Evolutionary conservation across 768 basidiomycete species (phyloP).

Genomic region (Boletus rubroflammeus): DNA sequence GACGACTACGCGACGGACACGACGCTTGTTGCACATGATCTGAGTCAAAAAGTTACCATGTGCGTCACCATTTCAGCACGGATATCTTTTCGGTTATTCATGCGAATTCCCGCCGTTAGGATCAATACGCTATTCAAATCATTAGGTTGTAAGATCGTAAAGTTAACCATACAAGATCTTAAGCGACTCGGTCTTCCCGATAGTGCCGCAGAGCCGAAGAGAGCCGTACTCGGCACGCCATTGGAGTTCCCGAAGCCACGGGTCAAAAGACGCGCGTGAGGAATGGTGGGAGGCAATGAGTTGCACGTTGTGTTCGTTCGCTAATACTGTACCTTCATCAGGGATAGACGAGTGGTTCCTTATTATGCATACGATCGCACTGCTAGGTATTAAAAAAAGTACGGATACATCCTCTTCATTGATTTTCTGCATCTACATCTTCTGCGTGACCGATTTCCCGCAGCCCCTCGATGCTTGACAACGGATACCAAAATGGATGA

Average conservation of each 20-base stretch:
- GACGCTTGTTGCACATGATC: slow-evolving; percentile 63
- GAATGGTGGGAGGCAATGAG: not conserved
- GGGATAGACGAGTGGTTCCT: not conserved
- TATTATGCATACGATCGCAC: not conserved
- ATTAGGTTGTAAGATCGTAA: slow-evolving; percentile 71
- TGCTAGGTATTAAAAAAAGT: not conserved
- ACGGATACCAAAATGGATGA: not conserved
- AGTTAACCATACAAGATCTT: slow-evolving; percentile 58
- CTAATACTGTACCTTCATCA: not conserved
- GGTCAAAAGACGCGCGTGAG: slow-evolving; percentile 29
- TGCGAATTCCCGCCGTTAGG: slow-evolving; percentile 26
- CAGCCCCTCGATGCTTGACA: not conserved
- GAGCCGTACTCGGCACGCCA: slow-evolving; percentile 72
- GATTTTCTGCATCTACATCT: not conserved
- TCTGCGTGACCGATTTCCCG: not conserved
- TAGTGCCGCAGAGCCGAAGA: slow-evolving; percentile 57
- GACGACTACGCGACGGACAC: slow-evolving; percentile 78
- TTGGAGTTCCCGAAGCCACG: slow-evolving; percentile 75
- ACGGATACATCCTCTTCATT: not conserved
- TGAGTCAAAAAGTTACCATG: slow-evolving; percentile 63
- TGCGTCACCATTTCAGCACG: slow-evolving; percentile 37
- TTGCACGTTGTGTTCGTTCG: not conserved
- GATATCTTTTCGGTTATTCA: not conserved
- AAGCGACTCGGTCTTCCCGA: slow-evolving; percentile 66
- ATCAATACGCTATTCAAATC: slow-evolving; percentile 72